These are phyloP conservation scores for Solanum hybrid DNA, from an alignment of 305 asterid genomes.

Conservation along the genomic window DNA sequence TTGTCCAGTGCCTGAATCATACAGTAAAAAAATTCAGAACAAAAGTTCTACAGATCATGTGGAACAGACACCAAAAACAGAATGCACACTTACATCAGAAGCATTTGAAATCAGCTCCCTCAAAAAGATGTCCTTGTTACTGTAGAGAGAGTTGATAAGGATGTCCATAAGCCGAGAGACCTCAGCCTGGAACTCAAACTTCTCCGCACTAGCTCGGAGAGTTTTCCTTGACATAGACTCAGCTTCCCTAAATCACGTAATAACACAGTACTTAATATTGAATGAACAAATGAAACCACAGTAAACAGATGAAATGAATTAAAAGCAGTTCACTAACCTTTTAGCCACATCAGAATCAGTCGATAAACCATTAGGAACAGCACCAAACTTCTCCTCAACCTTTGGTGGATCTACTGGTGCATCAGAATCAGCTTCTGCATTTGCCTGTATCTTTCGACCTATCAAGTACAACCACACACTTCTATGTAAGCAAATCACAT, in stretches of 20 bases:
- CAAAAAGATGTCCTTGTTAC: slow-evolving; percentile 89
- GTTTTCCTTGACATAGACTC: slow-evolving; percentile 73
- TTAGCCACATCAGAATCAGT: slow-evolving; percentile 84
- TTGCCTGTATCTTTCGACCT: slow-evolving; percentile 75
- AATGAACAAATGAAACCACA: neutral
- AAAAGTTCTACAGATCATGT: neutral
- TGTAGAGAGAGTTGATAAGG: slow-evolving; percentile 89
- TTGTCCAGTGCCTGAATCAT: slow-evolving; percentile 74
- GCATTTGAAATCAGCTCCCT: slow-evolving; percentile 98
- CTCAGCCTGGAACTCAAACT: slow-evolving; percentile 93
- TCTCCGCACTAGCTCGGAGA: slow-evolving; percentile 67
- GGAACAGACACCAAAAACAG: neutral
- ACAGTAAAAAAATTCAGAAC: neutral
- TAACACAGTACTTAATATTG: neutral
- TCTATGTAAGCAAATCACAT: neutral
- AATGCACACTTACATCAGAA: slow-evolving; percentile 67
- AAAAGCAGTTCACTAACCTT: slow-evolving; percentile 30
- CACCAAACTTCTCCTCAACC: slow-evolving; percentile 86
- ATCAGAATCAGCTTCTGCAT: slow-evolving; percentile 68
- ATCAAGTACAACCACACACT: neutral
- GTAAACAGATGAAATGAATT: neutral
- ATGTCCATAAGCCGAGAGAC: slow-evolving; percentile 96
- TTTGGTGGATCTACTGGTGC: slow-evolving; percentile 80
- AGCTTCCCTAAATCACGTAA: slow-evolving; percentile 52
- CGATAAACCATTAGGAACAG: slow-evolving; percentile 68